A percentile compares a stretch with the other conserved stretches of the same genome.
Evolutionary conservation across 306 rosid species (phyloP).

Genomic region (Cucurbita maxima): DNA sequence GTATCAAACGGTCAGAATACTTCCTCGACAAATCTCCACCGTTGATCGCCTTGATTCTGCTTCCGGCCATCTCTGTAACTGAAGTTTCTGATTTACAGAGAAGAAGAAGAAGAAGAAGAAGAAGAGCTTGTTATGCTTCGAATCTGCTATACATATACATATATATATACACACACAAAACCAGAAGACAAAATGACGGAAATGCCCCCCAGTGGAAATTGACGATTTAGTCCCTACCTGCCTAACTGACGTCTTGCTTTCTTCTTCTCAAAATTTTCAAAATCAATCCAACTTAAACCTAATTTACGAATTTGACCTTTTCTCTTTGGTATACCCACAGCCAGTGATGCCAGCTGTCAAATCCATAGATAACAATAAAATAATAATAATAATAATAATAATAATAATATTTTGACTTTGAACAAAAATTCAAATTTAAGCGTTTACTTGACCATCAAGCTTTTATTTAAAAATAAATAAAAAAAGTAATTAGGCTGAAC

Average conservation of each 20-base stretch:
- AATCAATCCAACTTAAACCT: not conserved
- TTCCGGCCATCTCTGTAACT: not conserved
- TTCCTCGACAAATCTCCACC: slow-evolving; percentile 17
- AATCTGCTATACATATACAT: too few species aligned
- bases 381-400: too few species aligned
- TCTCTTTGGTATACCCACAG: not conserved
- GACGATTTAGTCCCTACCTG: slow-evolving; percentile 3
- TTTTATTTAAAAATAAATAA: too few species aligned
- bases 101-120: not conserved
- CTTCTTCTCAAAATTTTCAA: not conserved
- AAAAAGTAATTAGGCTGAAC: too few species aligned
- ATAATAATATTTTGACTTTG: not conserved
- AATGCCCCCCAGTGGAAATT: not conserved
- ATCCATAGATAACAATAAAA: not conserved
- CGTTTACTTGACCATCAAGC: not conserved
- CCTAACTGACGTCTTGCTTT: slow-evolving; percentile 1
- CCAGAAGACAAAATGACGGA: not conserved
- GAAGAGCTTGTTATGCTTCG: not conserved
- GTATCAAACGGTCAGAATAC: slow-evolving; percentile 34
- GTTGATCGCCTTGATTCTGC: slow-evolving; percentile 8
- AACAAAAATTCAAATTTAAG: not conserved
- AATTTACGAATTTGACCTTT: not conserved
- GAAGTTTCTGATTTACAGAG: not conserved
- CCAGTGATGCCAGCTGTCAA: not conserved
- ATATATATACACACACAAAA: not conserved